A percentile compares a stretch with the other conserved stretches of the same genome.
These are phyloP conservation scores for Cudoniella acicularis DNA, from an alignment of 495 filamentous ascomycete species.

Conservation along the genomic window DNA sequence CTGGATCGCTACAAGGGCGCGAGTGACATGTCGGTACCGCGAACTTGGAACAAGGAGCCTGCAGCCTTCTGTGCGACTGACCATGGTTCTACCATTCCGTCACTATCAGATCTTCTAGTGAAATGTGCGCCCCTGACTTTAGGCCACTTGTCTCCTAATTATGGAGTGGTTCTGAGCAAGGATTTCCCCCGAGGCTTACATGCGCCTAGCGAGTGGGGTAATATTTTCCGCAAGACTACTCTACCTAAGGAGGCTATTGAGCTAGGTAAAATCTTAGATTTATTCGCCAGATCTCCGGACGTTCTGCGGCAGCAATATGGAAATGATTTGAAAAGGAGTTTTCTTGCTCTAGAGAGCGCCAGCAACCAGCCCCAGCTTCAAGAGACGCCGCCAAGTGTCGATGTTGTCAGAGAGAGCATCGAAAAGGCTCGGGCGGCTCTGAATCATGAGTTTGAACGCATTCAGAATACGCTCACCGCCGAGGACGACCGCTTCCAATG, in stretches of 20 bases:
- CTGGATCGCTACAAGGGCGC: slow-evolving; percentile 24
- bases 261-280: slow-evolving; percentile 31
- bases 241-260: slow-evolving; percentile 22
- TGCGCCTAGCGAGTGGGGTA: not conserved
- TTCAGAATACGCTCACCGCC: slow-evolving; percentile 26
- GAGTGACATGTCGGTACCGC: slow-evolving; percentile 1
- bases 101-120: slow-evolving; percentile 3
- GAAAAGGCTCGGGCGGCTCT: slow-evolving; percentile 16
- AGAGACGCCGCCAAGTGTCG: slow-evolving; percentile 18
- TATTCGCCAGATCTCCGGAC: slow-evolving; percentile 29
- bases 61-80: slow-evolving; percentile 10
- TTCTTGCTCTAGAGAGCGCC: slow-evolving; percentile 26
- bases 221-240: not conserved
- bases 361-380: slow-evolving; percentile 4
- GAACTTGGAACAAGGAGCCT: slow-evolving; percentile 1
- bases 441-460: slow-evolving; percentile 9
- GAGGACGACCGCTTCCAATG: slow-evolving; percentile 36
- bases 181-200: not conserved
- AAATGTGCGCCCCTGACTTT: slow-evolving; percentile 8
- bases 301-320: slow-evolving; percentile 34
- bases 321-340: slow-evolving; percentile 36
- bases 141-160: slow-evolving; percentile 1
- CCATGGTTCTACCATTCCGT: slow-evolving; percentile 19
- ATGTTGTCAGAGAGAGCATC: slow-evolving; percentile 25
- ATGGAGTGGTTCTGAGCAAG: slow-evolving; percentile 4